Conservation (phyloP, 805 yeast species). For the Hanseniaspora jakobsenii region DNA sequence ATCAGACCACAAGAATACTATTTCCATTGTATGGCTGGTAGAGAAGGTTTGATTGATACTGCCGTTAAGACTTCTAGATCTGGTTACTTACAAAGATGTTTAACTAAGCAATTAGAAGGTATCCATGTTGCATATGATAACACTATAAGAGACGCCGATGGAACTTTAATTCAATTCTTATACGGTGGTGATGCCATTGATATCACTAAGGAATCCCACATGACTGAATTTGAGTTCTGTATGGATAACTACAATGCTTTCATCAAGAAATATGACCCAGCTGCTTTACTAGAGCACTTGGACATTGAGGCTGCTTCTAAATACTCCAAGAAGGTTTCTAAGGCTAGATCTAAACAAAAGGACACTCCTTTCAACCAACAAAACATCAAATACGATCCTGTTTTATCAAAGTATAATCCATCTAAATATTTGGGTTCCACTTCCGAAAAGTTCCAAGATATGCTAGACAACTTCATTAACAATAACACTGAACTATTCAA, state of each 20-base stretch:
- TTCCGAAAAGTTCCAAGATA: conserved; percentile 74
- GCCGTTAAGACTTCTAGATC: conserved; percentile 98
- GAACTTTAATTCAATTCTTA: conserved; percentile 81
- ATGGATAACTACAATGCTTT: conserved; percentile 79
- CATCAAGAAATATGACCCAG: conserved; percentile 76
- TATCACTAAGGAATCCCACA: conserved; percentile 85
- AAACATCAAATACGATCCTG: conserved; percentile 68
- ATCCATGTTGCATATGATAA: conserved; percentile 89
- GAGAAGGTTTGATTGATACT: conserved; percentile 98
- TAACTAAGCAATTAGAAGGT: conserved; percentile 96
- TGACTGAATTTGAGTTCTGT: conserved; percentile 89
- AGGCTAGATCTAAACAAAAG: conserved; percentile 53
- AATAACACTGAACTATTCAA: conserved; percentile 46
- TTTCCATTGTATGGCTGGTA: conserved; percentile 99
- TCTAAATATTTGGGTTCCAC: conserved; percentile 85
- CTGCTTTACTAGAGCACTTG: conserved; percentile 53
- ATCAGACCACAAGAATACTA: conserved; percentile 96
- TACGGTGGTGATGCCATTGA: conserved; percentile 97
- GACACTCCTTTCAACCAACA: conserved; percentile 54
- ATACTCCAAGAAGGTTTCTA: conserved; percentile 72
- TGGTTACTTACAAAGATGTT: conserved; percentile 95
- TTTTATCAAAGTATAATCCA: conserved; percentile 73
- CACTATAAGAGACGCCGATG: conserved; percentile 91
- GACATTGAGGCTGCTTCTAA: conserved; percentile 73
- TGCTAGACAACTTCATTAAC: conserved; percentile 58